These are phyloP conservation scores for Microbotryum saponariae DNA, from an alignment of 1,284 basidiomycete species.

Conservation along the genomic window DNA sequence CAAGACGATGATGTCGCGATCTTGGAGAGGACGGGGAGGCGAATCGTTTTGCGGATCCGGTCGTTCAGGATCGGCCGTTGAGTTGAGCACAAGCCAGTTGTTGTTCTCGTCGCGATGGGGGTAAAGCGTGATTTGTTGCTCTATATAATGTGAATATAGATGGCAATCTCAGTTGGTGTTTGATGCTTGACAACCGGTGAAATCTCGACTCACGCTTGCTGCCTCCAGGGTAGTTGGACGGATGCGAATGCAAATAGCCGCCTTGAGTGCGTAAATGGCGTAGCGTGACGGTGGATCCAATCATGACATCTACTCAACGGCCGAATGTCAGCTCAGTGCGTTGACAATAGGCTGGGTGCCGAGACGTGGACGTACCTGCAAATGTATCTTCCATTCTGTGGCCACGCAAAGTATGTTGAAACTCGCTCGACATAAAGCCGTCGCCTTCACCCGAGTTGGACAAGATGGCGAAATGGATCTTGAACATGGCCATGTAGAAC, in stretches of 20 bases:
- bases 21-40: conserved; percentile 16
- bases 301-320: conserved; percentile 58
- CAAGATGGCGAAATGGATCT: conserved; percentile 85
- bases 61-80: conserved; percentile 48
- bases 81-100: conserved; percentile 67
- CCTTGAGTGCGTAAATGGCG: conserved; percentile 95
- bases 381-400: conserved; percentile 86
- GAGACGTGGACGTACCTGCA: conserved; percentile 54
- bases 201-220: conserved; percentile 30
- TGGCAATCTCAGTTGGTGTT: neutral
- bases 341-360: neutral
- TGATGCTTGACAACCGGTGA: conserved; percentile 60
- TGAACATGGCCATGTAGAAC: conserved; percentile 94
- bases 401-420: conserved; percentile 92
- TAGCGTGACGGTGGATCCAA: conserved; percentile 76
- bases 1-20: conserved; percentile 67
- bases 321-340: neutral
- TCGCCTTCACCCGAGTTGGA: conserved; percentile 89
- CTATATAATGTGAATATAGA: conserved; percentile 44
- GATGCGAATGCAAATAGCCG: conserved; percentile 93
- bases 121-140: conserved; percentile 97
- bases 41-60: conserved; percentile 41
- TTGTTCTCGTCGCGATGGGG: conserved; percentile 93
- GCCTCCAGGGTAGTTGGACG: conserved; percentile 69
- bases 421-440: conserved; percentile 97